Evolutionary conservation across 2,329 filamentous ascomycete genomes (phyloP).

Genomic region (Nemania abortiva): DNA sequence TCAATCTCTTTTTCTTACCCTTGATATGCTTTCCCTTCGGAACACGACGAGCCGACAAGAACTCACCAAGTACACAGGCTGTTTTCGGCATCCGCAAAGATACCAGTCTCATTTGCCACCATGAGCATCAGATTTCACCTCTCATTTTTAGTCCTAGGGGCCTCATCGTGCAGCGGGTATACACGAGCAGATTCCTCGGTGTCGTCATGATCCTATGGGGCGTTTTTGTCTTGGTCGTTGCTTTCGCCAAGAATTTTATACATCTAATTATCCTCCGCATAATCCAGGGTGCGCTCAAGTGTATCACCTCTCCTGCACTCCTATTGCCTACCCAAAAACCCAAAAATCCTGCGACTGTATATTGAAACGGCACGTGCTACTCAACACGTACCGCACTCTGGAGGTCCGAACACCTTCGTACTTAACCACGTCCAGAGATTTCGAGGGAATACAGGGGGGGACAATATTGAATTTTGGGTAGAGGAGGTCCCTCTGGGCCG

Average conservation of each 20-base stretch:
- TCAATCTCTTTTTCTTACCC: conserved; percentile 49
- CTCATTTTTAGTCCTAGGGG: conserved; percentile 48
- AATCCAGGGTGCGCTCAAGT: conserved; percentile 50
- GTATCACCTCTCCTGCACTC: conserved; percentile 50
- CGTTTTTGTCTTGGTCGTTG: conserved; percentile 49
- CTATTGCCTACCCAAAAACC: conserved; percentile 44
- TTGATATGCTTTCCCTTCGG: conserved; percentile 51
- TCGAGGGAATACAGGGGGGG: too few relatives aligned
- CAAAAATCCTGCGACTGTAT: too few relatives aligned
- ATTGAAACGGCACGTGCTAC: too few relatives aligned
- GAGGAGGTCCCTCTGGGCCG: too few relatives aligned
- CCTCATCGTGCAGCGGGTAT: conserved; percentile 52
- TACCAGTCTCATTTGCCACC: conserved; percentile 47
- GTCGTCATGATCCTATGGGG: conserved; percentile 53
- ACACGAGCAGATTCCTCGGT: conserved; percentile 52
- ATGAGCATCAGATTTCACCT: conserved; percentile 52
- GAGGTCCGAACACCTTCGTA: too few relatives aligned
- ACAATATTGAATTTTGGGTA: too few relatives aligned
- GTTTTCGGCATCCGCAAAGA: conserved; percentile 50
- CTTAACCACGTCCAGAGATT: too few relatives aligned
- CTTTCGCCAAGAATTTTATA: conserved; percentile 49
- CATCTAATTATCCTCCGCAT: conserved; percentile 49
- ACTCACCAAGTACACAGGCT: conserved; percentile 48
- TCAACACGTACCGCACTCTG: too few relatives aligned
- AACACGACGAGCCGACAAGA: conserved; percentile 50